Evolutionary conservation across 2,329 filamentous ascomycete genomes (phyloP), one percentile per base, ranked within the genome.

Genomic region (Coniochaeta sp.): DNA sequence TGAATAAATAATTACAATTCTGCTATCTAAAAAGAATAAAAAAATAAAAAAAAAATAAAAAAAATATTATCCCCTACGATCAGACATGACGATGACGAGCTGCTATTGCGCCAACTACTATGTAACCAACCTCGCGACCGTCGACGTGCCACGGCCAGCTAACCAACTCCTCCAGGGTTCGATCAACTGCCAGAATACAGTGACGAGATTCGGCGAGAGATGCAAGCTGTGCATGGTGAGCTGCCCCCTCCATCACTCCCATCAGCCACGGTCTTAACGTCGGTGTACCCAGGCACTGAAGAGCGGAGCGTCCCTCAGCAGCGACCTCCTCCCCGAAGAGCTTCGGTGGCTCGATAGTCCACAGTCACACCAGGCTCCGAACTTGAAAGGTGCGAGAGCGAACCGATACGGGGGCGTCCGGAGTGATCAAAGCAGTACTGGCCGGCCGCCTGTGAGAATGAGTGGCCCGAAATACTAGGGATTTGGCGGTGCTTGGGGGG

Each of bases 41-140:
- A n/a, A n/a, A n/a, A n/a, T n/a, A n/a, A n/a, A n/a, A n/a, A n/a
- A n/a, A n/a, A n/a, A n/a, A n/a, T n/a, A n/a, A n/a, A n/a, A n/a
- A n/a, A n/a, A n/a, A n/a, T n/a, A n/a, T n/a, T n/a, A n/a, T n/a
- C n/a, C n/a, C n/a, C n/a, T n/a, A n/a, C n/a, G n/a, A n/a, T n/a
- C n/a, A n/a, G n/a, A n/a, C 32, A 12, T 34, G 32, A 40, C 38
- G 16, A 57, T 57, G 55, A 14, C 55, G 36, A 57, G 28, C 12
- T 74, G 69, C 65, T 74, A 74, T 57, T 75, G 72, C 61, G 70
- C 73, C 57, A 75, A 74, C 62, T 74, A 73, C 65, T 75, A 75
- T 59, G 73, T 74, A 65, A 30, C 34, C 36, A 34, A 9, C 34
- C 50, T 47, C 28, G 3, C n/a, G 38, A 38, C 36, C n/a, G 12